These are phyloP conservation scores for Miscanthus lutarioriparius DNA, from an alignment of 176 grass and related monocot species.

Conservation along the genomic window DNA sequence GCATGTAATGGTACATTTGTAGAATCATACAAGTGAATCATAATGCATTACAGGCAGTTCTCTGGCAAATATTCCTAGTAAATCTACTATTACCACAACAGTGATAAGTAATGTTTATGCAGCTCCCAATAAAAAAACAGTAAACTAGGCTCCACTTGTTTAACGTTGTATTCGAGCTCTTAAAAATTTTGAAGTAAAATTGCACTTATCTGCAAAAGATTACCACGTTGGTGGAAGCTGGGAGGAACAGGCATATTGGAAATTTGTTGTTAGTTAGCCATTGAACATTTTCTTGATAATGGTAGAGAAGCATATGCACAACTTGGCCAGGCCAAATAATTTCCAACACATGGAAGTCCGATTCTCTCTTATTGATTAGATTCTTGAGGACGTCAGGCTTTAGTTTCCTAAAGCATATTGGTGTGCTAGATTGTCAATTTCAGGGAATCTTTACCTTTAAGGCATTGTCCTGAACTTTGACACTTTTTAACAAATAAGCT, in stretches of 20 bases:
- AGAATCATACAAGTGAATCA: neutral
- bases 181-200: neutral
- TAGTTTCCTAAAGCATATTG: constrained; percentile 31
- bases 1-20: neutral
- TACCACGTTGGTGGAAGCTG: neutral
- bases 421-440: constrained; percentile 33
- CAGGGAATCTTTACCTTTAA: constrained; percentile 5
- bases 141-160: neutral
- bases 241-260: constrained; percentile 11
- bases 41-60: neutral
- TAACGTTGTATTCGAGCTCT: neutral
- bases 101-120: neutral
- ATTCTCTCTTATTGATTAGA: constrained; percentile 40
- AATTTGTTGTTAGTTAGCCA: constrained; percentile 1
- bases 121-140: neutral
- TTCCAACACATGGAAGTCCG: constrained; percentile 43
- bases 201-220: neutral
- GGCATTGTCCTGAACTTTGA: neutral
- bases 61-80: neutral
- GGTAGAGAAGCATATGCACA: constrained; percentile 8
- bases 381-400: constrained; percentile 19
- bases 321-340: constrained; percentile 34
- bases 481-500: neutral
- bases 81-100: neutral
- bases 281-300: neutral